Percentiles rank a stretch among this genome's conserved stretches.
Evolutionary conservation across 2,329 filamentous ascomycete species (phyloP).

Genomic region (Paraphaeosphaeria minitans): DNA sequence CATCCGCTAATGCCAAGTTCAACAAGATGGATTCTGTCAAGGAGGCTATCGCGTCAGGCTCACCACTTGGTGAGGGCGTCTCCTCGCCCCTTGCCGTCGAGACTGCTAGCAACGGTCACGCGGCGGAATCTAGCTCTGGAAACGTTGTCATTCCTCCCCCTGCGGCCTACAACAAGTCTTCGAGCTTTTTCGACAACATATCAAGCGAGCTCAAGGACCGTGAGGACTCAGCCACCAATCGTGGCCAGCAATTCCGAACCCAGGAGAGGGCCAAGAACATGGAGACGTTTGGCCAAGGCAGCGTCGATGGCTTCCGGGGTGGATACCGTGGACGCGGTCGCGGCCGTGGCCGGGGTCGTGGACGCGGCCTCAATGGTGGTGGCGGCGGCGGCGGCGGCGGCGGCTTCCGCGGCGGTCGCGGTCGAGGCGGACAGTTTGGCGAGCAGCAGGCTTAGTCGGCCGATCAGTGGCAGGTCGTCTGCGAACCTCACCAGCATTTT

Average conservation of each 20-base stretch:
- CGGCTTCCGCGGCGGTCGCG: constrained; percentile 45
- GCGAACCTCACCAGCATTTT: not conserved
- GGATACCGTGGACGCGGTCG: constrained; percentile 81
- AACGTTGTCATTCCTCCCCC: constrained; percentile 54
- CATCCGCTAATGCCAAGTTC: constrained; percentile 83
- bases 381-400: constrained; percentile 50
- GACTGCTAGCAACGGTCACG: constrained; percentile 44
- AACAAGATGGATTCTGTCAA: constrained; percentile 87
- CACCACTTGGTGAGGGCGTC: constrained; percentile 62
- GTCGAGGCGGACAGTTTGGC: constrained; percentile 29
- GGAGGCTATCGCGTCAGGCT: constrained; percentile 81
- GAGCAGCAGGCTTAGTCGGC: constrained; percentile 28
- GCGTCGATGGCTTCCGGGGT: constrained; percentile 80
- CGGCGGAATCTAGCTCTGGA: constrained; percentile 43
- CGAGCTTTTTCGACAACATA: constrained; percentile 98
- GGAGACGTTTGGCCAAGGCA: constrained; percentile 96
- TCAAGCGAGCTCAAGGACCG: constrained; percentile 92
- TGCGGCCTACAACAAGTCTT: constrained; percentile 80
- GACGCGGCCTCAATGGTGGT: constrained; percentile 46
- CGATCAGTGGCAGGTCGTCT: not conserved
- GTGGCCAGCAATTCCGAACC: constrained; percentile 83
- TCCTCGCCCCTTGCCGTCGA: constrained; percentile 36
- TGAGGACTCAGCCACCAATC: constrained; percentile 68
- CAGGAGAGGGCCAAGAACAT: constrained; percentile 96
- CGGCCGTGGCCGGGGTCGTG: constrained; percentile 69